Conservation (phyloP, 1,139 yeast species). For the Candida sanyaensis region DNA sequence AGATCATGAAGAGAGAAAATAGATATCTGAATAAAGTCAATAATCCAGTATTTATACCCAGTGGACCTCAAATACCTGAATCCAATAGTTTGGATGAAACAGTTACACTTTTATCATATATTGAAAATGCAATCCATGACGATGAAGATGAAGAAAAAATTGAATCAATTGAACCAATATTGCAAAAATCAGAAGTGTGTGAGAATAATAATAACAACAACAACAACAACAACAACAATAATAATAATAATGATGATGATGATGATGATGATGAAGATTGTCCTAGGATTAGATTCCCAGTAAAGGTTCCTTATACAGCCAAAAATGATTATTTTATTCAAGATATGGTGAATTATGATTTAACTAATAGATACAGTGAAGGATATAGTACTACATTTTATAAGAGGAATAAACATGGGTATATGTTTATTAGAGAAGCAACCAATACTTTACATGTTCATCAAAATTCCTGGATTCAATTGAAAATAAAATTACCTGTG, state of each 20-base stretch:
- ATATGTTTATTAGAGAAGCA: slow-evolving; percentile 40
- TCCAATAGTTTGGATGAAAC: background rate
- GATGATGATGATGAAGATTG: background rate
- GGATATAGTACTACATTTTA: slow-evolving; percentile 31
- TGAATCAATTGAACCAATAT: background rate
- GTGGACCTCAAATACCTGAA: slow-evolving; percentile 3
- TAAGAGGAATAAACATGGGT: slow-evolving; percentile 35
- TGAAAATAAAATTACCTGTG: slow-evolving; percentile 24
- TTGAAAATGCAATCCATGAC: background rate
- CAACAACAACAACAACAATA: too few relatives aligned
- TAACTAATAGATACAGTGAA: slow-evolving; percentile 9
- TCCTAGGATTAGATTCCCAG: slow-evolving; percentile 6
- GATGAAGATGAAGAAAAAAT: background rate
- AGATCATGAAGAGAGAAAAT: slow-evolving; percentile 14
- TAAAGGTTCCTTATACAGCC: slow-evolving; percentile 6
- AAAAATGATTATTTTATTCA: slow-evolving; percentile 6
- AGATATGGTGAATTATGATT: slow-evolving; percentile 5
- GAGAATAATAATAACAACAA: too few relatives aligned
- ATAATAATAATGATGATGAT: too few relatives aligned
- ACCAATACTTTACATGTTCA: slow-evolving; percentile 21
- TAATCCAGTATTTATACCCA: slow-evolving; percentile 28
- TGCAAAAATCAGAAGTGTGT: background rate
- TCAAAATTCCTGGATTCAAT: slow-evolving; percentile 30
- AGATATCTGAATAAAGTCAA: slow-evolving; percentile 24
- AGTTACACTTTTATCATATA: background rate